Evolutionary conservation across 805 yeast genomes (phyloP), one percentile per base, ranked within the genome.

Genomic region (Pichia occidentalis): DNA sequence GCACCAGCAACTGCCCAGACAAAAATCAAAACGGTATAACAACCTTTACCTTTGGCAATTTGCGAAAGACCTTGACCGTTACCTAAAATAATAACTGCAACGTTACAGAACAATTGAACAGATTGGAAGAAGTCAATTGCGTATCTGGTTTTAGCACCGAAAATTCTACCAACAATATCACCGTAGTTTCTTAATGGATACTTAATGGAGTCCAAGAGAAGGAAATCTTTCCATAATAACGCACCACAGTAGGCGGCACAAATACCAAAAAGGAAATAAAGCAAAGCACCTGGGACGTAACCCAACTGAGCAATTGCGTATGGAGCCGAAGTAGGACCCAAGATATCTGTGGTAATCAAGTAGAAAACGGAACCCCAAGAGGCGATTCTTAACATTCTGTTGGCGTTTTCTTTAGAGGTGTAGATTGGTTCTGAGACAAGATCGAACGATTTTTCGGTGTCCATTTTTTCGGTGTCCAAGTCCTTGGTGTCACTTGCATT

Each of bases 241-340:
- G 45, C 56, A 24, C 73, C 73, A 21, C 70, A 61, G 43, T 63
- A 54, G 14, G 65, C 68, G 19, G 73, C 73, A 40, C 53, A 47
- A 17, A 57, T 40, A 37, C 72, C 73, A 35, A 69, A 63, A 5
- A 64, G 47, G 28, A 66, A 50, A 49, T 57, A 69, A 8, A 68
- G 51, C 21, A 67, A 57, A 36, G 61, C 51, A 24, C 74, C 73
- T 14, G 71, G 71, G 18, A 63, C 72, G 40, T 57, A 66, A 3
- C 73, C 73, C 40, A 68, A 51, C 40, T 64, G 63, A 9, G 67
- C 49, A 36, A 68, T 54, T 10, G 72, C 67, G 44, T 64, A 67
- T 4, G 73, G 73, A 16, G 73, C 71, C 34, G 61, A 56, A 10
- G 65, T 54, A 14, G 73, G 74, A 19, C 73, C 74, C 28, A 67